These are phyloP conservation scores for Alternaria ventricosa DNA, from an alignment of 2,329 filamentous ascomycete genomes.

Conservation along the genomic window DNA sequence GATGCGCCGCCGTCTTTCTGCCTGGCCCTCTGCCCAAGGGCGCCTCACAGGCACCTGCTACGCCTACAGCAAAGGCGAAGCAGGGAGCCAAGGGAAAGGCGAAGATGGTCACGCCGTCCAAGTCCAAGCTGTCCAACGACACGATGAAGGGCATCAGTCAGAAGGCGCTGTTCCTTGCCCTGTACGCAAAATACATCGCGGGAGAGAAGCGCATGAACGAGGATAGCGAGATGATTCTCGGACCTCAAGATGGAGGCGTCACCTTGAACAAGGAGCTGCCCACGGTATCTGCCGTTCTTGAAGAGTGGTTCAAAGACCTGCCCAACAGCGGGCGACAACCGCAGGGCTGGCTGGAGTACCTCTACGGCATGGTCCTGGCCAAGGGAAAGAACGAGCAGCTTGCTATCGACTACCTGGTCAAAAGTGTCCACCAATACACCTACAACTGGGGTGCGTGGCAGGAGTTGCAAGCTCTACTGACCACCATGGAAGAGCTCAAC, in stretches of 20 bases:
- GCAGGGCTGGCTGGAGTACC: slow-evolving; percentile 93
- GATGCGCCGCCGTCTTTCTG: slow-evolving; percentile 87
- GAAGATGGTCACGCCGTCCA: slow-evolving; percentile 50
- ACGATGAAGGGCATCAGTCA: slow-evolving; percentile 71
- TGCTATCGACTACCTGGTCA: slow-evolving; percentile 85
- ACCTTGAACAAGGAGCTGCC: slow-evolving; percentile 86
- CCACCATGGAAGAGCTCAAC: slow-evolving; percentile 81
- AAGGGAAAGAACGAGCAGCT: slow-evolving; percentile 89
- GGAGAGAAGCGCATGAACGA: slow-evolving; percentile 97
- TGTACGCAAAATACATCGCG: slow-evolving; percentile 91
- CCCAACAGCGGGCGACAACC: slow-evolving; percentile 64
- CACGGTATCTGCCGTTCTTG: slow-evolving; percentile 74
- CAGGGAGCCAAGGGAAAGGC: slow-evolving; percentile 66
- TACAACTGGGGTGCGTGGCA: slow-evolving; percentile 99
- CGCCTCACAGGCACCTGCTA: slow-evolving; percentile 59
- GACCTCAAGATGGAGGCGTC: slow-evolving; percentile 85
- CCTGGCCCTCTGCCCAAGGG: slow-evolving; percentile 79
- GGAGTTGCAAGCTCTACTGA: slow-evolving; percentile 82
- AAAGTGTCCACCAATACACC: slow-evolving; percentile 85
- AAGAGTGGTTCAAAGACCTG: slow-evolving; percentile 79
- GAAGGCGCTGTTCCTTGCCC: slow-evolving; percentile 86
- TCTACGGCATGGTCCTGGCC: slow-evolving; percentile 88
- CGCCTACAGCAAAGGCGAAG: slow-evolving; percentile 44
- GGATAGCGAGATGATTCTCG: slow-evolving; percentile 96
- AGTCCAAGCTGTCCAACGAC: slow-evolving; percentile 38